Conservation (phyloP, 2,329 filamentous ascomycete genomes). For the Curvularia spicifera region DNA sequence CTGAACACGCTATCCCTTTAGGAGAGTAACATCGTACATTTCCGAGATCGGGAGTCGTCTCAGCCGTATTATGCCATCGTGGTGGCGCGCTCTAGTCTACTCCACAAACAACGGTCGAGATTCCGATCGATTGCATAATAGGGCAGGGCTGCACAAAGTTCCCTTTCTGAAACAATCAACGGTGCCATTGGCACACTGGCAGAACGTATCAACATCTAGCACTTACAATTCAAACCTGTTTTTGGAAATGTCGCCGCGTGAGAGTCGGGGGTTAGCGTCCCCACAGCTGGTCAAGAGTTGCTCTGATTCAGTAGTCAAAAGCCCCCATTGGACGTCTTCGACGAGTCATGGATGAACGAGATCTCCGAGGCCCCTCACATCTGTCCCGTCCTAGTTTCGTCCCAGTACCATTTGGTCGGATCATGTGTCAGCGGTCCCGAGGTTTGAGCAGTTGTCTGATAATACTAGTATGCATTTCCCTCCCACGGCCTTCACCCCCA, state of each 20-base stretch:
- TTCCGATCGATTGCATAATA: background rate
- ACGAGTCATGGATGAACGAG: conserved; percentile 17
- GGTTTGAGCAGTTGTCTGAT: background rate
- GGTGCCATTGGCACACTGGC: background rate
- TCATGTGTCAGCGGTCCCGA: conserved; percentile 5
- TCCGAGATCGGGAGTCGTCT: background rate
- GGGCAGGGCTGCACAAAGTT: background rate
- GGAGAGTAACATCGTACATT: background rate
- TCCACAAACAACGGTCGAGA: background rate
- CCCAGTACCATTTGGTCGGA: background rate
- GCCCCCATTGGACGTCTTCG: conserved; percentile 5
- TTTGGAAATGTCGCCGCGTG: background rate
- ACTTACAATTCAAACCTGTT: background rate
- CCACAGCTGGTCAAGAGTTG: background rate
- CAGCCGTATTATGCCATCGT: background rate
- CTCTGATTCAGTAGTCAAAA: conserved; percentile 8
- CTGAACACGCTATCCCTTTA: background rate
- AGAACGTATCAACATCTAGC: background rate
- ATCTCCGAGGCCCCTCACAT: background rate
- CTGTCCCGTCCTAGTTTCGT: background rate
- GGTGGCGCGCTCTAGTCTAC: background rate
- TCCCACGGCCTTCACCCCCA: background rate
- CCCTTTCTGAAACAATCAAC: background rate
- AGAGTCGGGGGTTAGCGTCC: background rate
- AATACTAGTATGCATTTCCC: background rate